Base-by-base conservation (phyloP, 2,329 filamentous ascomycete species). In the Escovopsis weberi region DNA sequence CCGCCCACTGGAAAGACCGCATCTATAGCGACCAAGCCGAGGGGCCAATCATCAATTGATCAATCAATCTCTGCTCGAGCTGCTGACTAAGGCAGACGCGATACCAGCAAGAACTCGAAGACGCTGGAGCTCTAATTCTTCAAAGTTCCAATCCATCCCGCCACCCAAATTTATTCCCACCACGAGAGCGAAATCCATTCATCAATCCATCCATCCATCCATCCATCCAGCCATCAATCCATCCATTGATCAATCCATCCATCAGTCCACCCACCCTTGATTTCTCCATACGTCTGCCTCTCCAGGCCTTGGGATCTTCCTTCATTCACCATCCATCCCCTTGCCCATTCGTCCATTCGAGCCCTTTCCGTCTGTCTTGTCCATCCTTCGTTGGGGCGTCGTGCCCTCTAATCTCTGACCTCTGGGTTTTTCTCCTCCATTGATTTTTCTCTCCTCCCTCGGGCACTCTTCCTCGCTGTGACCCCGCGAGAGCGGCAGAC, bases 151-250 rank as follows among this genome's bases (percentile, higher is more conserved):
- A 18, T 37, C 35, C 12, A 26, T 40, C 38, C 38, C 38, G 38
- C 38, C 41, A 42, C 41, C 41, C 38, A 42, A 34, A 40, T 40
- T 40, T 19, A 26, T 23, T 34, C 41, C 41, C 12, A 26, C n/a
- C 40, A 5, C 18, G 23, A 15, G 18, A 18, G 23, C 18, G 18
- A 23, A 23, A 23, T 23, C 23, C 23, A 23, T 23, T 23, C 23
- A 23, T 12, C 42, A 37, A 37, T 43, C 38, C 23, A 4, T 23
- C 23, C 23, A 23, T 12, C 42, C 32, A 37, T 43, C 38, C 23
- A 4, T 23, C 23, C 23, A 23, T 6, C 23, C 39, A 35, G 15
- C 15, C 15, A 15, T 15, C 15, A 15, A 15, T 15, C 15, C 15
- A 23, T 23, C 23, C 23, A 23, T 23, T 23, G 4, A 23, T 12